Evolutionary conservation across 176 grass and related monocot species (phyloP).

Genomic region (Carex parvula): DNA sequence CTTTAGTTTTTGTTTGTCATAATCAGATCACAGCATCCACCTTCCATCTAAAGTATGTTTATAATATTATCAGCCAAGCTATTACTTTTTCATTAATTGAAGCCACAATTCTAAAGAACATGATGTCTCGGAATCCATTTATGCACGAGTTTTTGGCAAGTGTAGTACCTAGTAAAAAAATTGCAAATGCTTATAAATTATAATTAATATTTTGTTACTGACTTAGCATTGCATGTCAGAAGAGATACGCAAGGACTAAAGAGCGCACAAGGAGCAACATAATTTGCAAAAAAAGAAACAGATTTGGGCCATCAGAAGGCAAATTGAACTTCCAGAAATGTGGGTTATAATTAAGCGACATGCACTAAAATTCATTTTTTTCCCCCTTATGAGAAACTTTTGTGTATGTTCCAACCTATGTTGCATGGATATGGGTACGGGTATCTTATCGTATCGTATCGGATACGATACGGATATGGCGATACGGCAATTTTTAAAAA

Average conservation of each 20-base stretch:
- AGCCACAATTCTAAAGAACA: no score
- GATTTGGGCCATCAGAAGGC: not conserved
- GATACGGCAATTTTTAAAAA: no score
- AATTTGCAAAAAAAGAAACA: not conserved
- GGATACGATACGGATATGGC: no score
- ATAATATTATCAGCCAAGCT: not conserved
- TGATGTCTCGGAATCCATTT: not conserved
- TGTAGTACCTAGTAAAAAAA: not conserved
- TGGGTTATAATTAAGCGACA: not conserved
- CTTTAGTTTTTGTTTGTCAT: not conserved
- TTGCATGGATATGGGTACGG: no score
- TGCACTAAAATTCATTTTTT: not conserved
- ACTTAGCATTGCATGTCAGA: not conserved
- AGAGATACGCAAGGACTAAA: not conserved
- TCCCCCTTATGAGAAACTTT: not conserved
- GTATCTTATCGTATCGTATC: no score
- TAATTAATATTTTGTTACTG: conserved; percentile 4
- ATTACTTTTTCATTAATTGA: not conserved
- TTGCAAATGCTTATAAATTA: not conserved
- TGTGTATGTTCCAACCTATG: no score
- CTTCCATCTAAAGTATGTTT: not conserved
- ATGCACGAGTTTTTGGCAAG: not conserved
- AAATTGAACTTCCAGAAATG: not conserved
- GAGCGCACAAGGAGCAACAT: not conserved
- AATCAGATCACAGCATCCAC: not conserved